Evolutionary conservation across 2,329 filamentous ascomycete species (phyloP).

Genomic region (Fusarium vanettenii): DNA sequence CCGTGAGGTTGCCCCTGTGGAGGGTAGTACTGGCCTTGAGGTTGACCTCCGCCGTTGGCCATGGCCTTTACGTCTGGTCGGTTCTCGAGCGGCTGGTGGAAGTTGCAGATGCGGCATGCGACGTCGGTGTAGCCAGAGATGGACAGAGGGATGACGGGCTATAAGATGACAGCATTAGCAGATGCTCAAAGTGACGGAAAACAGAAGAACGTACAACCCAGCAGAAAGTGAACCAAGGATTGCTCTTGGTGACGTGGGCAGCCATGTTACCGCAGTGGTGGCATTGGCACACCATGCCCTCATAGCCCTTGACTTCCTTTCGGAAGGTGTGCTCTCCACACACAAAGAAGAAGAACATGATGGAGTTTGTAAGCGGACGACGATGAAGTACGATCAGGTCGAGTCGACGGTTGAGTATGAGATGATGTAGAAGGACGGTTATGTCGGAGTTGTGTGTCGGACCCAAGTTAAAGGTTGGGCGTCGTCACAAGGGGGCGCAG

Average conservation of each 20-base stretch:
- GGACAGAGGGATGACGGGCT: constrained; percentile 79
- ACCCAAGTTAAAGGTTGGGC: background rate
- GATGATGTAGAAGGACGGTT: background rate
- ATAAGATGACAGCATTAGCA: constrained; percentile 26
- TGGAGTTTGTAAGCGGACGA: background rate
- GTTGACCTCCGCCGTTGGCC: constrained; percentile 54
- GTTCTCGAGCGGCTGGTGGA: constrained; percentile 73
- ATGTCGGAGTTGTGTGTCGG: background rate
- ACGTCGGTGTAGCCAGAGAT: constrained; percentile 76
- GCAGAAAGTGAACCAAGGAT: constrained; percentile 84
- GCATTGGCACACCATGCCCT: constrained; percentile 71
- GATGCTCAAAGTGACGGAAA: background rate
- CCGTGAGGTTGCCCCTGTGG: constrained; percentile 48
- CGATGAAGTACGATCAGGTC: background rate
- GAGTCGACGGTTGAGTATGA: background rate
- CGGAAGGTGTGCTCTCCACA: constrained; percentile 72
- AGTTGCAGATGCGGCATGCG: constrained; percentile 80
- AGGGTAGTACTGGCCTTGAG: constrained; percentile 47
- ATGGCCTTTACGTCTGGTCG: constrained; percentile 67
- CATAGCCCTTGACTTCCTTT: constrained; percentile 69
- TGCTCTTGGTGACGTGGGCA: constrained; percentile 69
- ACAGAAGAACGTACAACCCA: constrained; percentile 67
- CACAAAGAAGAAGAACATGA: constrained; percentile 72
- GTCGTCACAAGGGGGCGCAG: constrained; percentile 36
- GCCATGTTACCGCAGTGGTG: constrained; percentile 75